Evolutionary conservation across 2,329 filamentous ascomycete species (phyloP).

Genomic region (Microdochium trichocladiopsis): DNA sequence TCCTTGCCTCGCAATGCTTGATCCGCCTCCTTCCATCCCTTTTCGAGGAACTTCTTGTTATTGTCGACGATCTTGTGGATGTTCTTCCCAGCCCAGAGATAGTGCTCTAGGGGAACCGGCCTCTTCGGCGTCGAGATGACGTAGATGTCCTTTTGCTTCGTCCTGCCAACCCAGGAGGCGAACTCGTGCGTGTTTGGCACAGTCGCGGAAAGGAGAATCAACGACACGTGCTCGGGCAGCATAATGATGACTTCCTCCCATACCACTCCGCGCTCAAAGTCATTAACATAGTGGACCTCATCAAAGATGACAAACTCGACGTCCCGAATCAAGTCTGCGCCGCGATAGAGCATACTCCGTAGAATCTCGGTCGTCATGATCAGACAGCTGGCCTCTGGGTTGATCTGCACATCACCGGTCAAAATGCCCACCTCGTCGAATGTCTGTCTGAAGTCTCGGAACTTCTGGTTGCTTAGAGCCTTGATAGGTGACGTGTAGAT

Average conservation of each 20-base stretch:
- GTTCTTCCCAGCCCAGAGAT: slow-evolving; percentile 87
- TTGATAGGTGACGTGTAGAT: slow-evolving; percentile 99
- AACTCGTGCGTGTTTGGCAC: slow-evolving; percentile 98
- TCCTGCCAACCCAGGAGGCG: slow-evolving; percentile 94
- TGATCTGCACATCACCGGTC: slow-evolving; percentile 96
- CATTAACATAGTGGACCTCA: slow-evolving; percentile 98
- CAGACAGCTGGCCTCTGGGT: slow-evolving; percentile 92
- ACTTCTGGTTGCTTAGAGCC: slow-evolving; percentile 96
- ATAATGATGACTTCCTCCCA: slow-evolving; percentile 99
- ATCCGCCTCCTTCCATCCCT: slow-evolving; percentile 92
- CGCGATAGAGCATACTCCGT: slow-evolving; percentile 94
- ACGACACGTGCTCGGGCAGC: slow-evolving; percentile 92
- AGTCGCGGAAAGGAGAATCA: slow-evolving; percentile 91
- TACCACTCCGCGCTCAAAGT: slow-evolving; percentile 89
- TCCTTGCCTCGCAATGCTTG: slow-evolving; percentile 74
- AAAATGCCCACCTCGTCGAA: slow-evolving; percentile 97
- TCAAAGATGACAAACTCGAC: slow-evolving; percentile 99
- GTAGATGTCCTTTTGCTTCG: slow-evolving; percentile 98
- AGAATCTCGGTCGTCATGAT: slow-evolving; percentile 99
- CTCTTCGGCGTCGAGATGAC: slow-evolving; percentile 96
- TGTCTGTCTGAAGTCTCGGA: slow-evolving; percentile 81
- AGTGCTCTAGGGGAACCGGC: slow-evolving; percentile 91
- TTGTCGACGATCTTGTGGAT: slow-evolving; percentile 93
- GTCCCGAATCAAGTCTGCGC: slow-evolving; percentile 90
- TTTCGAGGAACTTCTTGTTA: slow-evolving; percentile 85